Percentiles rank a stretch among this genome's conserved stretches.
These are phyloP conservation scores for Zymoseptoria brevis DNA, from an alignment of 2,329 filamentous ascomycete species.

Conservation along the genomic window DNA sequence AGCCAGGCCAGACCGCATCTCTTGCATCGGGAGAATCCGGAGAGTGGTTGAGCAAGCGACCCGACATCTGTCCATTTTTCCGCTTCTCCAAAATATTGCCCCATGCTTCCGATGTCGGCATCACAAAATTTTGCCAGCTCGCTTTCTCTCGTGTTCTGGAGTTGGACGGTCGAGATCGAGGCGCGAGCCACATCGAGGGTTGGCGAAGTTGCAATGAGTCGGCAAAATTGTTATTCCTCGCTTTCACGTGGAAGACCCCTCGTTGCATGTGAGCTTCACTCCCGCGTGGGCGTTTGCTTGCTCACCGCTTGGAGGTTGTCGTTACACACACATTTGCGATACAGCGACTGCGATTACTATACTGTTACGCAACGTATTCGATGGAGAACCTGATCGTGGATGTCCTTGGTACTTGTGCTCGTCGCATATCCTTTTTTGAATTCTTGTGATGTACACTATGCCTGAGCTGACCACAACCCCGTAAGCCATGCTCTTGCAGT, in stretches of 20 bases:
- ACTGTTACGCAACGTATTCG: background rate
- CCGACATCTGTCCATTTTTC: background rate
- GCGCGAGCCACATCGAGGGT: background rate
- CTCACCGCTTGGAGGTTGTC: background rate
- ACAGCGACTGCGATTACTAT: background rate
- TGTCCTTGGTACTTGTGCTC: background rate
- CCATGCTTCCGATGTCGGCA: constrained; percentile 1
- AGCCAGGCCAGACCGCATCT: background rate
- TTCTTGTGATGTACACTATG: background rate
- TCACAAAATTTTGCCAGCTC: background rate
- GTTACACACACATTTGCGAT: background rate
- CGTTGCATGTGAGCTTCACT: background rate
- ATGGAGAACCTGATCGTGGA: background rate
- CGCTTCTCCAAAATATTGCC: background rate
- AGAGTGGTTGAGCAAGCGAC: background rate
- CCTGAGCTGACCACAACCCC: background rate
- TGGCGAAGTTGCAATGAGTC: background rate
- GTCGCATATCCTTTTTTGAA: background rate
- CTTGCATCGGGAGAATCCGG: constrained; percentile 2
- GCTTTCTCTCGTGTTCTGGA: background rate
- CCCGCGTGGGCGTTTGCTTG: background rate
- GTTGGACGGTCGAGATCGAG: background rate
- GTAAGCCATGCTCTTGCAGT: background rate
- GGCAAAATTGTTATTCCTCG: background rate
- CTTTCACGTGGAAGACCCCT: background rate